Conservation (phyloP, 441 rosid species). For the Erodium trifolium region DNA sequence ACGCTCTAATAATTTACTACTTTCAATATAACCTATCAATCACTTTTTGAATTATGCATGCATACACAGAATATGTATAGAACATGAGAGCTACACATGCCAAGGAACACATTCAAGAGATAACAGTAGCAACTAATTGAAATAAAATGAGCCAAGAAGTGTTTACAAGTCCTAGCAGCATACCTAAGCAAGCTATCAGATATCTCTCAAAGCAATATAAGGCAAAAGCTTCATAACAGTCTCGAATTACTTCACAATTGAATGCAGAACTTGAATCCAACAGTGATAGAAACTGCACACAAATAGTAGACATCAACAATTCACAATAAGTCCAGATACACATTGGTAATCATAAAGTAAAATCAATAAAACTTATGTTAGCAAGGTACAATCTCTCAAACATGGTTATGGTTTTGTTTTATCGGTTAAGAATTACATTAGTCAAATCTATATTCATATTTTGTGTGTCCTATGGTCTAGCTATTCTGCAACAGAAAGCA, state of each 20-base stretch:
- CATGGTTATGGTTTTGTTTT: background rate
- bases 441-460: too few relatives aligned
- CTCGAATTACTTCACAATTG: slow-evolving; percentile 85
- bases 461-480: background rate
- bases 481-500: background rate
- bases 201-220: slow-evolving; percentile 96
- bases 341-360: background rate
- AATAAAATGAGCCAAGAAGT: background rate
- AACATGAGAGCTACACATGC: background rate
- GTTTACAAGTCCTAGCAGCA: background rate
- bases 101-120: background rate
- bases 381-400: background rate
- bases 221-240: slow-evolving; percentile 97
- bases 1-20: background rate
- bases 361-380: background rate
- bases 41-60: background rate
- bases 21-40: background rate
- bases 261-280: slow-evolving; percentile 83
- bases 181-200: slow-evolving; percentile 95
- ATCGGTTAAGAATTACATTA: background rate
- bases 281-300: slow-evolving; percentile 72
- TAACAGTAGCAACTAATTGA: background rate
- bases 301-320: slow-evolving; percentile 16
- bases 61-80: background rate
- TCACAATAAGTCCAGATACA: slow-evolving; percentile 8